Conservation (phyloP, 2,329 filamentous ascomycete genomes). For the Epicoccum nigrum region DNA sequence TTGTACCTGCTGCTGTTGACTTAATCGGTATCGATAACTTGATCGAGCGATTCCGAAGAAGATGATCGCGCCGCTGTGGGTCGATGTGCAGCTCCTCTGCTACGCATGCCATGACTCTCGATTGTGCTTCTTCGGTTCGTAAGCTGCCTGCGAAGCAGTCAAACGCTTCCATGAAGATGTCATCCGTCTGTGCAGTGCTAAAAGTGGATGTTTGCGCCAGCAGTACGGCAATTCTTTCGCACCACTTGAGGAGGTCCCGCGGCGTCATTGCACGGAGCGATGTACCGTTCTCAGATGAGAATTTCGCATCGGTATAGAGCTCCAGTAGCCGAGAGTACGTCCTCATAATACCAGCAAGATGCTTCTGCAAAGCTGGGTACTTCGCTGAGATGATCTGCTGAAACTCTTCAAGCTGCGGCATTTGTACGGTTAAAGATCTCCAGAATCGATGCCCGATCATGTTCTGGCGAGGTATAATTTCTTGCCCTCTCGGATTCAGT, state of each 20-base stretch:
- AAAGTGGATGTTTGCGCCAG: constrained; percentile 67
- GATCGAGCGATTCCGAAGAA: constrained; percentile 75
- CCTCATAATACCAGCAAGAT: constrained; percentile 62
- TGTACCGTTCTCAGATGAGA: constrained; percentile 60
- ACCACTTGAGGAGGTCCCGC: constrained; percentile 91
- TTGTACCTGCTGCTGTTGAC: constrained; percentile 30
- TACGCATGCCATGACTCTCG: constrained; percentile 69
- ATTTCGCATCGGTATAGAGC: constrained; percentile 51
- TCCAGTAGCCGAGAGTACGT: constrained; percentile 57
- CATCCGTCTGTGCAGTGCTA: constrained; percentile 74
- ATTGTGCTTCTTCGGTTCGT: constrained; percentile 67
- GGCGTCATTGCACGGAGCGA: constrained; percentile 69
- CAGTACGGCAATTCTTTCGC: constrained; percentile 72
- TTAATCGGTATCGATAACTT: constrained; percentile 55
- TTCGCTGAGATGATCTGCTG: constrained; percentile 72
- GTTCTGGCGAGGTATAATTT: constrained; percentile 69
- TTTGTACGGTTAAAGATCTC: constrained; percentile 73
- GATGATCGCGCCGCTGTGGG: constrained; percentile 78
- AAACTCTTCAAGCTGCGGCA: constrained; percentile 73
- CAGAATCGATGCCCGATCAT: constrained; percentile 88
- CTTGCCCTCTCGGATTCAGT: constrained; percentile 68
- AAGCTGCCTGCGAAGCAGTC: constrained; percentile 90
- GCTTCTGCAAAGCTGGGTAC: constrained; percentile 70
- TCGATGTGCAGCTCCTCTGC: constrained; percentile 89
- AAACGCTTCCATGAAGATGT: constrained; percentile 90